phyloP scores from a whole-genome alignment of 257 asterid genomes.

The Solanum tarijense region DNA sequence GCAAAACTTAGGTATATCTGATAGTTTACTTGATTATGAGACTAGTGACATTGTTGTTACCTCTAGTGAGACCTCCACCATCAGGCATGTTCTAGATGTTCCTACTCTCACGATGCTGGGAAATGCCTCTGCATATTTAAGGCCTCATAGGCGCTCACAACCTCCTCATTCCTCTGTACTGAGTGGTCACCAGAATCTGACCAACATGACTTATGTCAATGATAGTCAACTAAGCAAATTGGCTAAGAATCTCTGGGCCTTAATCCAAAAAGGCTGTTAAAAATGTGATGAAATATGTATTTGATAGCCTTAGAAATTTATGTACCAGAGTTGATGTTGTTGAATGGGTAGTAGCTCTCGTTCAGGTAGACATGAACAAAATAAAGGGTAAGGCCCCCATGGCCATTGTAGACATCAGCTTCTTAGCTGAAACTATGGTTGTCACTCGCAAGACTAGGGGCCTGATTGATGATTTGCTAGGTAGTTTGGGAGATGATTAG shows the following conservation, averaged over 20 bases:
- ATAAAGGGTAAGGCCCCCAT: background rate
- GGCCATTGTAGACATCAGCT: background rate
- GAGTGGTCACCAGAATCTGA: background rate
- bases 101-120: background rate
- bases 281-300: background rate
- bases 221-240: background rate
- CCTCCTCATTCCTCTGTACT: background rate
- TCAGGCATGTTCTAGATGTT: background rate
- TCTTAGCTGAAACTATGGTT: background rate
- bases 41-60: background rate
- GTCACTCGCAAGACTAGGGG: background rate
- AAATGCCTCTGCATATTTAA: background rate
- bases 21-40: background rate
- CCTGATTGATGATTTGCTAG: background rate
- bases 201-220: background rate
- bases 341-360: background rate
- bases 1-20: background rate
- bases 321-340: background rate
- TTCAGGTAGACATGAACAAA: background rate
- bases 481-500: no score
- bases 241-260: background rate
- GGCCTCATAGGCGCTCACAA: background rate
- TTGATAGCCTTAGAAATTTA: background rate
- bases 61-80: background rate
- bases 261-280: background rate